A percentile compares a stretch with the other conserved stretches of the same genome.
phyloP scores from a whole-genome alignment of 2,329 filamentous ascomycete genomes.

The Aureobasidium sp. region DNA sequence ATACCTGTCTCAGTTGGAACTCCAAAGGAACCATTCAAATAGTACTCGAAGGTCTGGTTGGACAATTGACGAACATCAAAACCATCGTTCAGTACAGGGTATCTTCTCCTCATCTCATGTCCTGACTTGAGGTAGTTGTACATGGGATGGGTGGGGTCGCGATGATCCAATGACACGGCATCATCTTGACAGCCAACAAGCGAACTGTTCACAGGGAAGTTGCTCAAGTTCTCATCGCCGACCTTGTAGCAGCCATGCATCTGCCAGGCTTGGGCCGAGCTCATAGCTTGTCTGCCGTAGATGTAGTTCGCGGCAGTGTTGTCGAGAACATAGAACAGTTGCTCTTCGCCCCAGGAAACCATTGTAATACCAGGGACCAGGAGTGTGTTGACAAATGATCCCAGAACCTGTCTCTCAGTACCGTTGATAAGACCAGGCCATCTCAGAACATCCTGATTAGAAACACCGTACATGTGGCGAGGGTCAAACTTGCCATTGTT shows the following conservation, averaged over 20 bases:
- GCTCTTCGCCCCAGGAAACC: conserved; percentile 59
- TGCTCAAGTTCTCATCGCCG: conserved; percentile 49
- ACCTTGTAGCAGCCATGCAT: conserved; percentile 58
- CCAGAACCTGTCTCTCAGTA: conserved; percentile 51
- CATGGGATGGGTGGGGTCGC: conserved; percentile 55
- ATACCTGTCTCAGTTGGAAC: conserved; percentile 52
- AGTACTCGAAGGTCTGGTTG: conserved; percentile 47
- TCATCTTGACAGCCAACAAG: conserved; percentile 52
- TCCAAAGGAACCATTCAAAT: conserved; percentile 47
- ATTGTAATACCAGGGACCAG: conserved; percentile 56
- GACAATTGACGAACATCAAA: conserved; percentile 50
- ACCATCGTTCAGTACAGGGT: conserved; percentile 54
- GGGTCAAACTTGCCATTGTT: conserved; percentile 57
- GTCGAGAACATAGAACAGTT: conserved; percentile 57
- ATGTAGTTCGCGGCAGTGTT: conserved; percentile 59
- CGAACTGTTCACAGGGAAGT: conserved; percentile 51
- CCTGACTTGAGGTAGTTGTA: conserved; percentile 56
- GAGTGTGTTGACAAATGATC: conserved; percentile 52
- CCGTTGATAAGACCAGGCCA: conserved; percentile 56
- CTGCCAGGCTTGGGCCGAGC: conserved; percentile 54
- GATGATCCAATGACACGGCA: conserved; percentile 52
- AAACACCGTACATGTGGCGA: conserved; percentile 57
- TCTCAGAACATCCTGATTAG: conserved; percentile 60
- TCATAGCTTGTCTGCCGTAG: conserved; percentile 58
- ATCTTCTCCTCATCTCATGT: conserved; percentile 53